phyloP scores from a whole-genome alignment of 768 basidiomycete species.

The Gelatoporia subvermispora region DNA sequence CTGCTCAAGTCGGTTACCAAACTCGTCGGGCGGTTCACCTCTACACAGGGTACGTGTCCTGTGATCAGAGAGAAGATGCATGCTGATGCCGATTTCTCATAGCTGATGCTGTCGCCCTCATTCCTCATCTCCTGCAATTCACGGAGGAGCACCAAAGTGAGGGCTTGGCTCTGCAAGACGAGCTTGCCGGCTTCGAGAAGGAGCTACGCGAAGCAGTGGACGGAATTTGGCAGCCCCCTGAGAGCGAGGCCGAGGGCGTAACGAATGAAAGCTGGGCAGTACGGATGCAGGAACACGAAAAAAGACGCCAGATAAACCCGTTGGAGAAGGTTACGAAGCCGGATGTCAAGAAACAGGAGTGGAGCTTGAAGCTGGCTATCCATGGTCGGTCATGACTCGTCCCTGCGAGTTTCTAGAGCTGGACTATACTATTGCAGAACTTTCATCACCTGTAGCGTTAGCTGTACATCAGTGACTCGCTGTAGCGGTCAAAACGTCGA shows the following conservation, averaged over 20 bases:
- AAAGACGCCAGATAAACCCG: constrained; percentile 18
- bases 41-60: constrained; percentile 51
- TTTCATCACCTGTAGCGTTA: too few relatives aligned
- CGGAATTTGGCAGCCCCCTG: constrained; percentile 57
- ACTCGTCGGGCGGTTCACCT: constrained; percentile 56
- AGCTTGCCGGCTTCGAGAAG: constrained; percentile 49
- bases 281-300: constrained; percentile 25
- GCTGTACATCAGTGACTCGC: too few relatives aligned
- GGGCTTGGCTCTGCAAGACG: constrained; percentile 58
- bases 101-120: constrained; percentile 66
- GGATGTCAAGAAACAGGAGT: constrained; percentile 18
- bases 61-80: not conserved
- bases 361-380: constrained; percentile 16
- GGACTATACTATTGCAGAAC: too few relatives aligned
- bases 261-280: constrained; percentile 19
- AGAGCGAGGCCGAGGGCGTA: constrained; percentile 29
- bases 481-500: too few relatives aligned
- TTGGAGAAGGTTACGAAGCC: constrained; percentile 25
- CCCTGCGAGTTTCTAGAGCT: too few relatives aligned
- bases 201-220: constrained; percentile 55
- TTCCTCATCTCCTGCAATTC: constrained; percentile 76
- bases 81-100: constrained; percentile 5
- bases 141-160: constrained; percentile 64
- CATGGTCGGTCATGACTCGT: not conserved
- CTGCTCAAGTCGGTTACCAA: constrained; percentile 80